phyloP scores from a whole-genome alignment of 345 rosid genomes.

The Acer yangbiense region DNA sequence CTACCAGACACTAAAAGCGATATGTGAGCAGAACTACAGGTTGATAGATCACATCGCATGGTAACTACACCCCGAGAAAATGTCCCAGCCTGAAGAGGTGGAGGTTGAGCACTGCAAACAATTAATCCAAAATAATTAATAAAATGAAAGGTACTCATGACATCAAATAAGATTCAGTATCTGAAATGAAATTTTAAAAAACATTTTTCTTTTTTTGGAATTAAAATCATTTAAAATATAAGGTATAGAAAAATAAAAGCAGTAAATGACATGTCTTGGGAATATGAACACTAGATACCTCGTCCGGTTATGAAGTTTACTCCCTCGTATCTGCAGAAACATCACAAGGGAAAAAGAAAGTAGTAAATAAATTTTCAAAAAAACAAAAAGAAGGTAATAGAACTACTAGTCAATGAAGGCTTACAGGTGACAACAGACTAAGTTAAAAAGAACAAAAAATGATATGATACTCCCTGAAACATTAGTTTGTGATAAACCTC shows the following conservation, averaged over 20 bases:
- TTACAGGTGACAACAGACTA: background rate
- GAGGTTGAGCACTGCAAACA: slow-evolving; percentile 92
- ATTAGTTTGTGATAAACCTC: background rate
- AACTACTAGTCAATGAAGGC: background rate
- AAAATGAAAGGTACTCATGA: background rate
- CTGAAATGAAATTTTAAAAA: background rate
- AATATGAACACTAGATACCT: slow-evolving; percentile 55
- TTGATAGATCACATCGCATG: slow-evolving; percentile 96
- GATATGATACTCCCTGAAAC: background rate
- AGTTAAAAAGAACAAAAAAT: background rate
- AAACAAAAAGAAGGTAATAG: background rate
- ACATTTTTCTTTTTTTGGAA: background rate
- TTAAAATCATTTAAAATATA: background rate
- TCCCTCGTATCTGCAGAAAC: slow-evolving; percentile 79
- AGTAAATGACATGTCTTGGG: slow-evolving; percentile 1
- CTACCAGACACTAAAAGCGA: slow-evolving; percentile 97
- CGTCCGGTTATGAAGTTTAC: slow-evolving; percentile 91
- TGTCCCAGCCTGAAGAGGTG: slow-evolving; percentile 99
- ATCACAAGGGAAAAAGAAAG: slow-evolving; percentile 10
- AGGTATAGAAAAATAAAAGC: background rate
- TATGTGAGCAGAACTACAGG: slow-evolving; percentile 86
- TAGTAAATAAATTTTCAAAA: background rate
- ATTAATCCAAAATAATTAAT: slow-evolving; percentile 11
- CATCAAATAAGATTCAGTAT: background rate
- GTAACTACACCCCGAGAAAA: slow-evolving; percentile 98